These are phyloP conservation scores for Athelia sp. DNA, from an alignment of 1,284 basidiomycete genomes.

Conservation along the genomic window DNA sequence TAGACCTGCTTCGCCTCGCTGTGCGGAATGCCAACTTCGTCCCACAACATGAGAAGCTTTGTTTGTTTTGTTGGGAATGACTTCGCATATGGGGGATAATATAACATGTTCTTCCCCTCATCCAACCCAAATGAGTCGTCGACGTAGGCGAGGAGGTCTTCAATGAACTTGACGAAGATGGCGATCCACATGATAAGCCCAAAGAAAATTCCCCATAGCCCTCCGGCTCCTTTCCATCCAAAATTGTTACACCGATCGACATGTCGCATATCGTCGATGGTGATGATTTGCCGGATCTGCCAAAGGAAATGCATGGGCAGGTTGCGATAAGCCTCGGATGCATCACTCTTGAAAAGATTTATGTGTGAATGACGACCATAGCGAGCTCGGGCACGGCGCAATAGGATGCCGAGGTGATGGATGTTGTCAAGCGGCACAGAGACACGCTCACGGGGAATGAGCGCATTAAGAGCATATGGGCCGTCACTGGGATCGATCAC, in stretches of 20 bases:
- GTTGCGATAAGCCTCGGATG: neutral
- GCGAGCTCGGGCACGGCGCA: neutral
- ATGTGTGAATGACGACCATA: neutral
- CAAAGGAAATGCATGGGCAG: neutral
- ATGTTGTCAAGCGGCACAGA: neutral
- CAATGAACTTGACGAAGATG: constrained; percentile 8
- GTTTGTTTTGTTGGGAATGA: constrained; percentile 19
- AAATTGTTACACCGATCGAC: constrained; percentile 16
- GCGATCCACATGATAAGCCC: constrained; percentile 23
- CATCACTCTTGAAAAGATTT: neutral
- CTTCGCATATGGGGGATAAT: constrained; percentile 23
- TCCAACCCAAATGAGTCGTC: constrained; percentile 23
- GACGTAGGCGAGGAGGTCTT: constrained; percentile 15
- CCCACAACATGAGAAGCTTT: constrained; percentile 23
- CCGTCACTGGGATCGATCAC: constrained; percentile 1
- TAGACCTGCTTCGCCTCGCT: constrained; percentile 26
- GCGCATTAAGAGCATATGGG: constrained; percentile 5
- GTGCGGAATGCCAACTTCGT: constrained; percentile 25
- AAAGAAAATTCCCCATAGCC: constrained; percentile 17
- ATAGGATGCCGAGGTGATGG: neutral
- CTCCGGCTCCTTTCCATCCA: constrained; percentile 14
- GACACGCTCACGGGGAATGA: neutral
- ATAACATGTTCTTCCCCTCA: constrained; percentile 4
- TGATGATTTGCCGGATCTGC: neutral
- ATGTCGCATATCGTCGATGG: constrained; percentile 3